Percentiles rank a stretch among this genome's conserved stretches.
phyloP scores from a whole-genome alignment of 2,329 filamentous ascomycete genomes.

The Aspergillus nomiae region DNA sequence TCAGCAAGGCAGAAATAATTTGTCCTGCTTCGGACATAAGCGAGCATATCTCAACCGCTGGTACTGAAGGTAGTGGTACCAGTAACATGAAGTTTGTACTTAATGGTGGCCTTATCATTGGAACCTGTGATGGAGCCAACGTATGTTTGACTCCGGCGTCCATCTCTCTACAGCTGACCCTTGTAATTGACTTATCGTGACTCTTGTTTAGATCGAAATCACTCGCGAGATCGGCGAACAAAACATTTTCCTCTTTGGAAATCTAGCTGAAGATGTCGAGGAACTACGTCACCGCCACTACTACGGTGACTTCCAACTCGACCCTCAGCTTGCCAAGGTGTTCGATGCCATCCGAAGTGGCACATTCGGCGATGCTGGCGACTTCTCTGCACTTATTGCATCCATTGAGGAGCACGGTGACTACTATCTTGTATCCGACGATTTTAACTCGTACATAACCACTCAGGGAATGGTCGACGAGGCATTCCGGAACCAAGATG shows the following conservation, averaged over 20 bases:
- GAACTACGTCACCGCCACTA: constrained; percentile 89
- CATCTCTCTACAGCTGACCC: neutral
- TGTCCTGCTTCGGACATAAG: constrained; percentile 91
- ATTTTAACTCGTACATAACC: constrained; percentile 92
- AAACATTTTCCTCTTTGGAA: constrained; percentile 98
- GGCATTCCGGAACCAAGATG: constrained; percentile 87
- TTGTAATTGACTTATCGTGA: neutral
- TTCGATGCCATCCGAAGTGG: constrained; percentile 80
- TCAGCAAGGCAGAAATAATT: constrained; percentile 98
- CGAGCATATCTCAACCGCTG: constrained; percentile 97
- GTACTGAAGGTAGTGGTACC: constrained; percentile 84
- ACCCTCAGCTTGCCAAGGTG: constrained; percentile 75
- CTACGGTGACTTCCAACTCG: constrained; percentile 77
- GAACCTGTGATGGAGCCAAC: constrained; percentile 96
- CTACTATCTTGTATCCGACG: constrained; percentile 96
- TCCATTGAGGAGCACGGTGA: constrained; percentile 91
- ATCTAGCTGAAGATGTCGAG: constrained; percentile 92
- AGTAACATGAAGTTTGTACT: constrained; percentile 99
- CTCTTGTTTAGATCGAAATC: constrained; percentile 77
- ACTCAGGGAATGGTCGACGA: constrained; percentile 90
- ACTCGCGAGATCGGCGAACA: constrained; percentile 94
- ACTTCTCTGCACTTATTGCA: constrained; percentile 81
- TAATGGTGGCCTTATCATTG: constrained; percentile 95
- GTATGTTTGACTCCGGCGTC: constrained; percentile 55
- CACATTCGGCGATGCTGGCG: constrained; percentile 75